Evolutionary conservation across 2,329 filamentous ascomycete genomes (phyloP), one percentile per base, ranked within the genome.

Genomic region (Bipolaris victoriae): DNA sequence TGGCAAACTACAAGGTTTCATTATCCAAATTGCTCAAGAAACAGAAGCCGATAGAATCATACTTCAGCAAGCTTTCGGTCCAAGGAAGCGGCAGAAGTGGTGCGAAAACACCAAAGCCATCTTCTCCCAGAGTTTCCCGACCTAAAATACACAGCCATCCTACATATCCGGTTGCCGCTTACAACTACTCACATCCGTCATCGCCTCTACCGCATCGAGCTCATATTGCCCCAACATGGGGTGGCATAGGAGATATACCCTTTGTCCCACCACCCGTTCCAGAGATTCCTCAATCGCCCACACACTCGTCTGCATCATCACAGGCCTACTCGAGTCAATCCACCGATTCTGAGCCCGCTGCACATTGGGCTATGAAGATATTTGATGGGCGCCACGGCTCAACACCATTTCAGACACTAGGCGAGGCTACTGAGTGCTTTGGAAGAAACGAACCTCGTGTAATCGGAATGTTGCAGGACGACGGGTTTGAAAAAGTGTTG

Each of bases 361-460:
- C 68, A 16, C 79, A 82, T 57, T 82, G 80, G 80, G 77, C 76
- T 1, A 73, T 74, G 57, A 72, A 77, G 45, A 75, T 81, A 11
- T 80, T 79, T 43, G 77, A 80, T 57, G 79, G 78, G 11, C 62
- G 69, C 15, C 75, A 79, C 66, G 70, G 74, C 6, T 68, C 64
- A 0, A 79, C 76, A 0, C 64, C 65, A 15, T 80, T 80, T 49
- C 68, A 62, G 24, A 69, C 59, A 1, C 64, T 74, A 13, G 75
- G 72, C 41, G 66, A 73, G 18, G 37, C 58, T 20, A 77, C 73
- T 2, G 69, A 67, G 44, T 77, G 75, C 52, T 65, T 71, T 39
- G 76, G 75, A 3, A 64, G 73, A 52, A 71, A 77, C 44, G 72
- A 76, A 39, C 69, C 74, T 6, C 60, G 66, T 11, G 71, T 73